phyloP scores from a whole-genome alignment of 257 asterid species.

The Solanum piurae region DNA sequence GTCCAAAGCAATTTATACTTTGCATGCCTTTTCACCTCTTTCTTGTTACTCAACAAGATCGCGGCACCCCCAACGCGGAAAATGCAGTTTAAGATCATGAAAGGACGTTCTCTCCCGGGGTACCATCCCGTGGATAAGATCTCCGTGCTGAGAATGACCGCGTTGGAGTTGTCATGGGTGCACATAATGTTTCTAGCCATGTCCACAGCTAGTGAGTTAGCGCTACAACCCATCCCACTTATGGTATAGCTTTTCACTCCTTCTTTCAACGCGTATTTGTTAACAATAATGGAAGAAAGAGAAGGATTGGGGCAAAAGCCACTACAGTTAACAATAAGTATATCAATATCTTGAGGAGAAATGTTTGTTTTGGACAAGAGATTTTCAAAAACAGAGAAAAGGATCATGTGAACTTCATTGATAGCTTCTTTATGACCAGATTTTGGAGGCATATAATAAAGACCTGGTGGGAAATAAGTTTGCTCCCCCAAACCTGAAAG shows the following conservation, averaged over 20 bases:
- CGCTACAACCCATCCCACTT: conserved; percentile 94
- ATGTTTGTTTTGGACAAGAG: conserved; percentile 40
- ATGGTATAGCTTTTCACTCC: conserved; percentile 55
- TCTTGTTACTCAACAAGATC: conserved; percentile 41
- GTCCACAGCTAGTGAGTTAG: conserved; percentile 61
- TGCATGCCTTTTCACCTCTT: conserved; percentile 14
- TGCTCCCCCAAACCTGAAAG: conserved; percentile 57
- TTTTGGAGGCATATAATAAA: conserved; percentile 59
- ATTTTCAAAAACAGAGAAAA: conserved; percentile 48
- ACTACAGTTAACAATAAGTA: conserved; percentile 80
- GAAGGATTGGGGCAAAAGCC: conserved; percentile 83
- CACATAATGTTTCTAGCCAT: conserved; percentile 47
- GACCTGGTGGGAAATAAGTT: conserved; percentile 71
- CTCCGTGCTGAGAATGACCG: conserved; percentile 71
- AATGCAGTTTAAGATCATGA: conserved; percentile 61
- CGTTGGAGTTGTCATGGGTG: conserved; percentile 31
- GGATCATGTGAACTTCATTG: conserved; percentile 40
- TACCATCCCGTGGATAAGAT: conserved; percentile 81
- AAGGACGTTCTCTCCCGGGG: conserved; percentile 44
- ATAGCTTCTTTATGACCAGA: conserved; percentile 51
- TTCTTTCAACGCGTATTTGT: conserved; percentile 38
- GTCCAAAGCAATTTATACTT: conserved; percentile 48
- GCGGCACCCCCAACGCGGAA: conserved; percentile 78
- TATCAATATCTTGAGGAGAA: conserved; percentile 36
- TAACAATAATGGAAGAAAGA: conserved; percentile 47